These are phyloP conservation scores for Paxillus rubicundulus DNA, from an alignment of 768 basidiomycete species.

Conservation along the genomic window DNA sequence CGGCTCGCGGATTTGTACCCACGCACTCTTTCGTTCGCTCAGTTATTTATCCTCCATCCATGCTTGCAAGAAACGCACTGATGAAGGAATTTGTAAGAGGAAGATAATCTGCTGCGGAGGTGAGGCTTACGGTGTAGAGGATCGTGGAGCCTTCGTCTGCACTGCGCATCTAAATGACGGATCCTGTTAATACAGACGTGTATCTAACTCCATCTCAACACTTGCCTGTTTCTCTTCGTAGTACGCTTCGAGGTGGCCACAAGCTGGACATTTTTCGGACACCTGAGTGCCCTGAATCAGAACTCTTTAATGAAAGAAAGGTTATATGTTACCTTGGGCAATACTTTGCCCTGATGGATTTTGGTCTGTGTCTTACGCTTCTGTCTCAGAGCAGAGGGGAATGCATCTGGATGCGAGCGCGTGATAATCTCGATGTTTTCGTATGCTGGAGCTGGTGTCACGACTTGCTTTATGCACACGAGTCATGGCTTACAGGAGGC, in stretches of 20 bases:
- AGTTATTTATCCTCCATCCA: conserved; percentile 84
- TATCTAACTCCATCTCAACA: background rate
- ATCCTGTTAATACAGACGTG: background rate
- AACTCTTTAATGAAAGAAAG: background rate
- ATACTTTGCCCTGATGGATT: conserved; percentile 65
- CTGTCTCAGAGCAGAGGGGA: conserved; percentile 84
- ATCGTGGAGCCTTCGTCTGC: conserved; percentile 95
- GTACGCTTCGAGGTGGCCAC: conserved; percentile 81
- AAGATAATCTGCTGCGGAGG: background rate
- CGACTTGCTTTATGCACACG: background rate
- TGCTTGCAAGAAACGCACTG: conserved; percentile 77
- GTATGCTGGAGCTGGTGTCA: conserved; percentile 56
- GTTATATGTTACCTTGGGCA: conserved; percentile 59
- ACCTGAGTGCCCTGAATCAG: conserved; percentile 46
- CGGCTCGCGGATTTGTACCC: background rate
- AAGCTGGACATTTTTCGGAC: conserved; percentile 85
- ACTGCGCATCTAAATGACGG: conserved; percentile 61
- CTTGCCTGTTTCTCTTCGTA: conserved; percentile 86
- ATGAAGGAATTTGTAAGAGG: conserved; percentile 7
- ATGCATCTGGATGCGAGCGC: conserved; percentile 89
- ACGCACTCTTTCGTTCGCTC: conserved; percentile 4
- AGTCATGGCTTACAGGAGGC: conserved; percentile 70
- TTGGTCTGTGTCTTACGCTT: conserved; percentile 90
- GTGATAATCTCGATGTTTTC: conserved; percentile 90
- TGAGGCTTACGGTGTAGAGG: conserved; percentile 78